Conservation (phyloP, 2,329 filamentous ascomycete genomes). For the Stemphylium lycopersici region DNA sequence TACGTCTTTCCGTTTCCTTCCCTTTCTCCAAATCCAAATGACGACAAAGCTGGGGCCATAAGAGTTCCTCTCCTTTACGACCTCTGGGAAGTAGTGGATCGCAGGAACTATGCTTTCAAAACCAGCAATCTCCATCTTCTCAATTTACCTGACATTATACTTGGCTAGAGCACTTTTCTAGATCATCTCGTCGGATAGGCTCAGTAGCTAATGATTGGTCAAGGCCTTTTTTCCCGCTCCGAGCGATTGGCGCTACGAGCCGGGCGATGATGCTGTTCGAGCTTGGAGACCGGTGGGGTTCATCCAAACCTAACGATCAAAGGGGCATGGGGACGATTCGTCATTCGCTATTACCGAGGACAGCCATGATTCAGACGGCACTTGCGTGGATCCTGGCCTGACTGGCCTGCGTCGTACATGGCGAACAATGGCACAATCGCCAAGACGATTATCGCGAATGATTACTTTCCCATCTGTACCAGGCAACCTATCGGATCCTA, state of each 20-base stretch:
- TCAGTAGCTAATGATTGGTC: not conserved
- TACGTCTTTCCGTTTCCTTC: not conserved
- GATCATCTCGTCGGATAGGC: not conserved
- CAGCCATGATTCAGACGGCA: not conserved
- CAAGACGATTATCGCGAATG: no score
- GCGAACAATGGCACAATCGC: not conserved
- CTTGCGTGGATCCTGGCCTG: not conserved
- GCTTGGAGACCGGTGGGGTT: not conserved
- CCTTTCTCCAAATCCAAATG: constrained; percentile 13
- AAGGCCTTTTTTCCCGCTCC: not conserved
- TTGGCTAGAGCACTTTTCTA: not conserved
- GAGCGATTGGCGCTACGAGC: not conserved
- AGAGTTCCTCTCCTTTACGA: constrained; percentile 26
- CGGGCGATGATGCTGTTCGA: not conserved
- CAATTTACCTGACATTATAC: constrained; percentile 24
- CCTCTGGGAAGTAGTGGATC: constrained; percentile 9
- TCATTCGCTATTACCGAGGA: not conserved
- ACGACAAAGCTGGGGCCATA: constrained; percentile 48
- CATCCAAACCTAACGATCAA: not conserved
- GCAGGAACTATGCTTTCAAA: constrained; percentile 31
- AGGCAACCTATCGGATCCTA: no score
- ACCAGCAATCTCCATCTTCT: constrained; percentile 38
- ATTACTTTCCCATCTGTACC: no score
- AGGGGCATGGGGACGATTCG: not conserved
- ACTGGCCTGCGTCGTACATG: not conserved